Evolutionary conservation across 257 asterid genomes (phyloP), one percentile per base, ranked within the genome.

Genomic region (Solanum arcanum): DNA sequence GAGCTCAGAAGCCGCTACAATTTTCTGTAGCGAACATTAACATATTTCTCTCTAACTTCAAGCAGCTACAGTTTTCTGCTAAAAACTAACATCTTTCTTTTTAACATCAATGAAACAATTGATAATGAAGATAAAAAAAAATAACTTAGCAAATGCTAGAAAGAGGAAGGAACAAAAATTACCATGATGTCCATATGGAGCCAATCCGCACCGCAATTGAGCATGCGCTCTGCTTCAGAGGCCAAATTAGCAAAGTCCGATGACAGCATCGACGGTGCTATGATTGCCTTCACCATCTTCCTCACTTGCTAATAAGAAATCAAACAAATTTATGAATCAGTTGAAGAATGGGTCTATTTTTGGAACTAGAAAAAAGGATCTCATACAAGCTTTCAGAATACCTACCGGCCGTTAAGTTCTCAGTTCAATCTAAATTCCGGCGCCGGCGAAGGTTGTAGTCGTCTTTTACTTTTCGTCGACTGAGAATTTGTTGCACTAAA

Each of bases 121-220:
- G 14, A 64, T 74, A 25, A 18, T 23, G 42, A 86, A 59, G 25
- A 35, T 2, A 16, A 5, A 18, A 18, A 52, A 81, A 2, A 29
- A 8, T 7, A 39, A 39, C 41, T 39, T 39, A 7, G 42, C 42
- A 39, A 7, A 25, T 11, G 25, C 60, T 35, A 41, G 35, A 59
- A 73, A 64, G 13, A 11, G 56, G 44, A 74, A 23, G 12, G 31
- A 66, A 52, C 25, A 64, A 72, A 85, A 86, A n/a, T 35, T 92
- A 95, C 99, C 99, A 96, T 96, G 68, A 96, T 93, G 86, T 96
- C 99, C 99, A 96, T 95, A 90, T 96, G 98, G 83, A 96, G 98
- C 99, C 99, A 96, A 92, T 96, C 98, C 25, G 98, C 99, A 77
- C 99, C 98, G 80, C 87, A 96, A 31, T 87, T 89, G 90, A 96